These are phyloP conservation scores for Ascochyta koolunga DNA, from an alignment of 2,329 filamentous ascomycete genomes.

Conservation along the genomic window DNA sequence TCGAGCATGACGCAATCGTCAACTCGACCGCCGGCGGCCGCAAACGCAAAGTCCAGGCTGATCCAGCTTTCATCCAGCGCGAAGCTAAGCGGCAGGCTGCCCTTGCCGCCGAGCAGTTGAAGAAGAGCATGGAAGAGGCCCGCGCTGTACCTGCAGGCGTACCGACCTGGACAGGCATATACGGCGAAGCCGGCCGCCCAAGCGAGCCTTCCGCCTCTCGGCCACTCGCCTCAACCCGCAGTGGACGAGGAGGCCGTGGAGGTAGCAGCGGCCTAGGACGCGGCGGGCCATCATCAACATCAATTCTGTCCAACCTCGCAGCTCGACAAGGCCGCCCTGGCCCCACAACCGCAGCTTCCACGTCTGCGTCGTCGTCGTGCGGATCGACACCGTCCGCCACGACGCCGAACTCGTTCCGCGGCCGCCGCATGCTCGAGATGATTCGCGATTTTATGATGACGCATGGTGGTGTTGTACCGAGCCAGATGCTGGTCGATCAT, in stretches of 20 bases:
- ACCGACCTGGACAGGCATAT: slow-evolving; percentile 91
- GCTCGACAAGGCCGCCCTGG: slow-evolving; percentile 46
- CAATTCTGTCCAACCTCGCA: slow-evolving; percentile 53
- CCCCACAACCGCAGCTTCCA: slow-evolving; percentile 15
- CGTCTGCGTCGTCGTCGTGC: slow-evolving; percentile 27
- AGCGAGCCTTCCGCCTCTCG: slow-evolving; percentile 29
- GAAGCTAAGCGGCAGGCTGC: slow-evolving; percentile 83
- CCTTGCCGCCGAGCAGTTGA: slow-evolving; percentile 76
- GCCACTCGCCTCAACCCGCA: slow-evolving; percentile 45
- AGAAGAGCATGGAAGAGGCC: slow-evolving; percentile 74
- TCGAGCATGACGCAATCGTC: slow-evolving; percentile 92
- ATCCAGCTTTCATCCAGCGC: slow-evolving; percentile 77
- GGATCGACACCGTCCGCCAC: slow-evolving; percentile 37
- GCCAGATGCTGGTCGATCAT: slow-evolving; percentile 86
- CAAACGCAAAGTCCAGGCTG: slow-evolving; percentile 72
- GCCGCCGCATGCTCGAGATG: slow-evolving; percentile 54
- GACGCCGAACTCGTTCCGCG: slow-evolving; percentile 32
- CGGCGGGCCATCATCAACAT: slow-evolving; percentile 51
- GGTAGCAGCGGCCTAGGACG: slow-evolving; percentile 31
- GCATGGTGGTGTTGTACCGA: slow-evolving; percentile 79
- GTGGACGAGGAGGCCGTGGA: slow-evolving; percentile 46
- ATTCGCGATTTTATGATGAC: slow-evolving; percentile 80
- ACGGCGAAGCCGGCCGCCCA: slow-evolving; percentile 75
- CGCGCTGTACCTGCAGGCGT: slow-evolving; percentile 77
- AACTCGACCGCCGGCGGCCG: slow-evolving; percentile 49